These are phyloP conservation scores for Dendrobium officinale DNA, from an alignment of 106 monocot genomes.

Conservation along the genomic window DNA sequence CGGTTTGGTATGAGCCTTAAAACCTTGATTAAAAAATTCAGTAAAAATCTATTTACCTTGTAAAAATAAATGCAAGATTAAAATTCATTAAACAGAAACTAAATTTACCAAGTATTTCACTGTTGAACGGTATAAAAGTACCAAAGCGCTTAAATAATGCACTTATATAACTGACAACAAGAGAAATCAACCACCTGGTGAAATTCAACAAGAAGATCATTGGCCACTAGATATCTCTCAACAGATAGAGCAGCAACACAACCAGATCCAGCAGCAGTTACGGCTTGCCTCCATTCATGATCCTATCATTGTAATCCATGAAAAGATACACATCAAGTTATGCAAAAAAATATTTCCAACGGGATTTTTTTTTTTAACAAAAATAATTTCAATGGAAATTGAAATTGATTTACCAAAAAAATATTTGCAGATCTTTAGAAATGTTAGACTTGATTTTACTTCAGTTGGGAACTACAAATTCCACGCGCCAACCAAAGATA, in stretches of 20 bases:
- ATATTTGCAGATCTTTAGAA: neutral
- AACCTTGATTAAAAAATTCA: neutral
- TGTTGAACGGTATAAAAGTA: neutral
- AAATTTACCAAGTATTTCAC: neutral
- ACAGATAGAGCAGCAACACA: slow-evolving; percentile 94
- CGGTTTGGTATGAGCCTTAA: neutral
- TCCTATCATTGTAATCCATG: slow-evolving; percentile 40
- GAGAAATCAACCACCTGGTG: slow-evolving; percentile 58
- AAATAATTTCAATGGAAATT: neutral
- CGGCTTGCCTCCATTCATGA: slow-evolving; percentile 98
- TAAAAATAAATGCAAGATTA: neutral
- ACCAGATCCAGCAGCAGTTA: slow-evolving; percentile 99
- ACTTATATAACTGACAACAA: neutral
- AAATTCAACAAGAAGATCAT: slow-evolving; percentile 91
- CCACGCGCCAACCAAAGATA: slow-evolving; percentile 8
- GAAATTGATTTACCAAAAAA: neutral
- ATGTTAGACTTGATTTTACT: neutral
- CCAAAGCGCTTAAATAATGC: neutral
- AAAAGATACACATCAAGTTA: neutral
- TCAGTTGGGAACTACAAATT: neutral
- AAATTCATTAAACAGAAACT: neutral
- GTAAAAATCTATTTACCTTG: neutral
- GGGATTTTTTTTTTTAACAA: too few relatives aligned
- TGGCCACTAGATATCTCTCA: slow-evolving; percentile 87
- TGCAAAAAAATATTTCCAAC: neutral